Base-by-base conservation (phyloP, 176 grass and related monocot genomes). In the Cenchrus purpureus region DNA sequence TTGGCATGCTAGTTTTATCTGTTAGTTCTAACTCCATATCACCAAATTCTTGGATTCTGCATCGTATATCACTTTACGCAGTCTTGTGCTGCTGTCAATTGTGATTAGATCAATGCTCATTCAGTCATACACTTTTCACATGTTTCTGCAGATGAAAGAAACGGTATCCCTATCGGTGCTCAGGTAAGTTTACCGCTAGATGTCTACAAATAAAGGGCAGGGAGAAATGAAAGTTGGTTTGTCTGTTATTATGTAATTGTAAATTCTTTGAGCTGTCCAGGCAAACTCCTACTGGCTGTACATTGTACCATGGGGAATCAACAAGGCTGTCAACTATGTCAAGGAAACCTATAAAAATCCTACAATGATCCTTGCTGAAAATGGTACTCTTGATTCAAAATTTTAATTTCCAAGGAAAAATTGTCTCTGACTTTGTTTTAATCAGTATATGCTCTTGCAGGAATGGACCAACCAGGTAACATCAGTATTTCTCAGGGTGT, bases 301-400 rank as follows among this genome's bases (percentile, higher is more conserved):
- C 89, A 98, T 95, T 74, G 93, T 95, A 29, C 96, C 96, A 4
- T 98, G 93, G 93, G 93, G 96, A 81, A 95, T 94, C 54, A 90
- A 93, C 84, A 98, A 94, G 74, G 93, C 93, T 48, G 93, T 98
- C 52, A 92, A 73, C 31, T 98, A 98, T 87, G 93, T 98, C 37
- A 95, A 98, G 65, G 89, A 95, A 78, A 89, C 77, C 12, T 95
- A 98, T 48, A 81, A 84, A 37, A 95, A 93, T 77, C 96, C 96
- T 54, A 91, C 68, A 12, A 78, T 95, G 54, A 88, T 98, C 12
- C 85, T 95, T 74, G 70, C 93, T 68, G 96, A 98, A 93, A 98
- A 95, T 34, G 96, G 93, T 98, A 90, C 17, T 58, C 25, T 12
- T 12, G 13, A 67, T 50, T 46, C 20, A 31, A 73, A 15, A 66